Evolutionary conservation across 805 yeast species (phyloP).

Genomic region (Ogataea haglerorum): DNA sequence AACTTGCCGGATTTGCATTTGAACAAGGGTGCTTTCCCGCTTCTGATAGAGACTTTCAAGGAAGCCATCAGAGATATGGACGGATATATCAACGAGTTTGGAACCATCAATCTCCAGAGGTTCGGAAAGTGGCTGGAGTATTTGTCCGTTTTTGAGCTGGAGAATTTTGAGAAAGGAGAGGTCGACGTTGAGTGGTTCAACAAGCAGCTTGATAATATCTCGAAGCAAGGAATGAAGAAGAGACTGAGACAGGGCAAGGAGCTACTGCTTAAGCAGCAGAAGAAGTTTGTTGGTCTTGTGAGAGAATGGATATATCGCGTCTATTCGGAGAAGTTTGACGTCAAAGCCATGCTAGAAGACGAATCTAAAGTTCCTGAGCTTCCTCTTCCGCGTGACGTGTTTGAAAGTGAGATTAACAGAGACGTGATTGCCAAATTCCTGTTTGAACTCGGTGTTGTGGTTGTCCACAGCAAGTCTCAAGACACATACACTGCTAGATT

Average conservation of each 20-base stretch:
- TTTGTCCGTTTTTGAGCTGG: conserved; percentile 75
- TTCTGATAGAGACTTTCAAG: conserved; percentile 83
- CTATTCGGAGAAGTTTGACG: conserved; percentile 33
- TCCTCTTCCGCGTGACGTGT: conserved; percentile 45
- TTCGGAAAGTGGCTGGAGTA: conserved; percentile 72
- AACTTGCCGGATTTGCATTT: conserved; percentile 90
- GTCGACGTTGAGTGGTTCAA: conserved; percentile 92
- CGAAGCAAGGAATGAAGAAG: conserved; percentile 66
- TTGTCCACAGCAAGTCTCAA: conserved; percentile 59
- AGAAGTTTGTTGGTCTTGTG: conserved; percentile 59
- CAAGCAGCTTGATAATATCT: conserved; percentile 74
- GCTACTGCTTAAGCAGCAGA: conserved; percentile 66
- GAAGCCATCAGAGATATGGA: conserved; percentile 67
- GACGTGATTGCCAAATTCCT: conserved; percentile 64
- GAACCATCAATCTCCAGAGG: conserved; percentile 72
- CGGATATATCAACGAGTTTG: conserved; percentile 82
- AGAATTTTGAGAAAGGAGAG: conserved; percentile 79
- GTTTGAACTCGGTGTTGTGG: conserved; percentile 60
- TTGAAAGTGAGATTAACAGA: conserved; percentile 43
- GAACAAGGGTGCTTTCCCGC: conserved; percentile 96
- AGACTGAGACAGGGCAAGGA: conserved; percentile 64
- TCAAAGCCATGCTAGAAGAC: conserved; percentile 30
- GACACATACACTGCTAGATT: conserved; percentile 56
- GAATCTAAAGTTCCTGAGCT: conserved; percentile 44
- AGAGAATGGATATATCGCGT: conserved; percentile 45